Evolutionary conservation across 805 yeast species (phyloP).

Genomic region (Debaryomyces hansenii): DNA sequence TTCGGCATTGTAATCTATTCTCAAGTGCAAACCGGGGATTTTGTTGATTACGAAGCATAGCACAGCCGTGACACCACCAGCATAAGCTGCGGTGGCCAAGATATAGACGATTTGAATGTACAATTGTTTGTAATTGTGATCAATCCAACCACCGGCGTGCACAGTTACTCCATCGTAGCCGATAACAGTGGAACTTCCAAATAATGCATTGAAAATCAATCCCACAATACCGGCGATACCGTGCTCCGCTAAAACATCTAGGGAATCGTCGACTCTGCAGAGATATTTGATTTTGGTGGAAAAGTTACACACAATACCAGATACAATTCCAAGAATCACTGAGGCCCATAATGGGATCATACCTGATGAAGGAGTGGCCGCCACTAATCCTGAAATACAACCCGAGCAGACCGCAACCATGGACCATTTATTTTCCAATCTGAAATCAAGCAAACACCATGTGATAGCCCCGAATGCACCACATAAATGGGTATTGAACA

Average conservation of each 20-base stretch:
- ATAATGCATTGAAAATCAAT: conserved; percentile 80
- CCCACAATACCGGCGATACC: conserved; percentile 95
- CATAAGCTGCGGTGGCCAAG: conserved; percentile 72
- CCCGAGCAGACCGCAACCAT: conserved; percentile 96
- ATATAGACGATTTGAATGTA: conserved; percentile 87
- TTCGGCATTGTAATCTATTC: conserved; percentile 84
- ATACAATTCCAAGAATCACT: conserved; percentile 73
- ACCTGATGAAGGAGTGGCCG: conserved; percentile 96
- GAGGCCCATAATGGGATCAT: conserved; percentile 90
- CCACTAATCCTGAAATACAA: conserved; percentile 90
- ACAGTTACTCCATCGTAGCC: conserved; percentile 87
- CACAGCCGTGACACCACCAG: conserved; percentile 72
- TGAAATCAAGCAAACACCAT: conserved; percentile 88
- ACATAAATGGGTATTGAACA: conserved; percentile 86
- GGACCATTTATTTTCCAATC: conserved; percentile 88
- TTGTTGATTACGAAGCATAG: conserved; percentile 71
- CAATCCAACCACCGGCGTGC: conserved; percentile 90
- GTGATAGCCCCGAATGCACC: conserved; percentile 90
- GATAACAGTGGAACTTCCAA: conserved; percentile 83
- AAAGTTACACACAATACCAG: conserved; percentile 86
- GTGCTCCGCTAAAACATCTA: conserved; percentile 98
- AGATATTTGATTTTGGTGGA: conserved; percentile 84
- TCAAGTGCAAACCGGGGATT: conserved; percentile 78
- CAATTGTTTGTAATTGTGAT: conserved; percentile 87
- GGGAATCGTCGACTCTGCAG: conserved; percentile 82